Evolutionary conservation across 805 yeast genomes (phyloP).

Genomic region (Saccharomycopsis sp.): DNA sequence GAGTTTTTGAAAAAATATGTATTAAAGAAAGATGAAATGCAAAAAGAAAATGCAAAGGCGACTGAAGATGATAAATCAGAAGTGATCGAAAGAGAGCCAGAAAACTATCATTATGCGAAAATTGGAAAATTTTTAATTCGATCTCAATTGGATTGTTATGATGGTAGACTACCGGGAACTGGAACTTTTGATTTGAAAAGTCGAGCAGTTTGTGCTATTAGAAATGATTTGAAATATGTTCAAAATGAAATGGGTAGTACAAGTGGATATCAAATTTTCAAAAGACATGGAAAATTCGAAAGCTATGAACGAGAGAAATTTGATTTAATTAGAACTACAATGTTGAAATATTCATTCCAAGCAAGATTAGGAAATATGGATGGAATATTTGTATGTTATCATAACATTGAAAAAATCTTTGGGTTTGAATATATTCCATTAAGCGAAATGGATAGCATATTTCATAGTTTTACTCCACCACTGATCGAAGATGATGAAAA

Average conservation of each 20-base stretch:
- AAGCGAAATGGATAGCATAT: slow-evolving; percentile 56
- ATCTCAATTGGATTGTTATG: slow-evolving; percentile 85
- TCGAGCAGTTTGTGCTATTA: slow-evolving; percentile 79
- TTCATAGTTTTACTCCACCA: too few relatives aligned
- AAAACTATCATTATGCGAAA: slow-evolving; percentile 66
- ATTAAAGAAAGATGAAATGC: slow-evolving; percentile 24
- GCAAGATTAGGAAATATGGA: slow-evolving; percentile 96
- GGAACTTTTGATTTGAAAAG: slow-evolving; percentile 92
- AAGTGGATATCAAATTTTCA: slow-evolving; percentile 60
- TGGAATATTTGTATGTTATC: slow-evolving; percentile 90
- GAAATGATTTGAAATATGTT: slow-evolving; percentile 66
- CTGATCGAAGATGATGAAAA: too few relatives aligned
- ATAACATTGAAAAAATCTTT: slow-evolving; percentile 70
- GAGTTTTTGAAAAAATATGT: slow-evolving; percentile 40
- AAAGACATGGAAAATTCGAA: slow-evolving; percentile 58
- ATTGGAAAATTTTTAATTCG: slow-evolving; percentile 69
- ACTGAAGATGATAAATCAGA: slow-evolving; percentile 21
- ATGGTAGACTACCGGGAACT: slow-evolving; percentile 71
- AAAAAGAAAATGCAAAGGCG: slow-evolving; percentile 6
- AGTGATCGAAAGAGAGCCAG: slow-evolving; percentile 24
- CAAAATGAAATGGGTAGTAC: slow-evolving; percentile 34
- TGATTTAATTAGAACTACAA: slow-evolving; percentile 68
- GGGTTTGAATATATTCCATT: slow-evolving; percentile 89
- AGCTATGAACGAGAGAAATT: slow-evolving; percentile 75
- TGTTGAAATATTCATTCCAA: slow-evolving; percentile 81